A percentile compares a stretch with the other conserved stretches of the same genome.
phyloP scores from a whole-genome alignment of 305 asterid species.

The Fraxinus xanthoxyloides region DNA sequence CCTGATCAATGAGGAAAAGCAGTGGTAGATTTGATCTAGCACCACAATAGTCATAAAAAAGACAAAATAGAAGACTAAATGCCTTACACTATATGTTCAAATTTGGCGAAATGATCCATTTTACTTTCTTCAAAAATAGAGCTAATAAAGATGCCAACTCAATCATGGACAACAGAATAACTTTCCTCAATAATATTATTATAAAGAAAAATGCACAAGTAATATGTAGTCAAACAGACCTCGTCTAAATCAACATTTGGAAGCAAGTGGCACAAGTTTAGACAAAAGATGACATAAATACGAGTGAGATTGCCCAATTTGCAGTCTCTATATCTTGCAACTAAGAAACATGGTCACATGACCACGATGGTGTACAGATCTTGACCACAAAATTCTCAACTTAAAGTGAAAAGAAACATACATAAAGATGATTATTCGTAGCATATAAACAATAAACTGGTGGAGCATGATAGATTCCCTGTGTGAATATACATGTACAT shows the following conservation, averaged over 20 bases:
- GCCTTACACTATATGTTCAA: not conserved
- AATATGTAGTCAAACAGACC: not conserved
- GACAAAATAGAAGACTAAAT: not conserved
- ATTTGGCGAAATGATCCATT: not conserved
- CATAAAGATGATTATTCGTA: too few relatives aligned
- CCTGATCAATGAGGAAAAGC: slow-evolving; percentile 8
- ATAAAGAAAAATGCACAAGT: not conserved
- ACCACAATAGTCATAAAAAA: not conserved
- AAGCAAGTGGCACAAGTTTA: not conserved
- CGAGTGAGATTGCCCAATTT: not conserved
- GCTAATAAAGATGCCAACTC: not conserved
- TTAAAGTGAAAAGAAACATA: not conserved
- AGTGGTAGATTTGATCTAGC: not conserved
- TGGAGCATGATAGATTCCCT: not conserved
- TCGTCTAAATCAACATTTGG: not conserved
- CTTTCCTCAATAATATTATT: not conserved
- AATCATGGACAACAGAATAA: not conserved
- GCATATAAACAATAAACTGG: not conserved
- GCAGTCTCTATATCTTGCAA: too few relatives aligned
- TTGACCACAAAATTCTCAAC: not conserved
- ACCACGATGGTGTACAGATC: not conserved
- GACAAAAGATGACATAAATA: not conserved
- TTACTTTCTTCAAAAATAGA: not conserved
- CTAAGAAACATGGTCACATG: not conserved
- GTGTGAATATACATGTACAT: too few relatives aligned